phyloP scores from a whole-genome alignment of 768 basidiomycete genomes.

The Dioszegia aurantiaca region DNA sequence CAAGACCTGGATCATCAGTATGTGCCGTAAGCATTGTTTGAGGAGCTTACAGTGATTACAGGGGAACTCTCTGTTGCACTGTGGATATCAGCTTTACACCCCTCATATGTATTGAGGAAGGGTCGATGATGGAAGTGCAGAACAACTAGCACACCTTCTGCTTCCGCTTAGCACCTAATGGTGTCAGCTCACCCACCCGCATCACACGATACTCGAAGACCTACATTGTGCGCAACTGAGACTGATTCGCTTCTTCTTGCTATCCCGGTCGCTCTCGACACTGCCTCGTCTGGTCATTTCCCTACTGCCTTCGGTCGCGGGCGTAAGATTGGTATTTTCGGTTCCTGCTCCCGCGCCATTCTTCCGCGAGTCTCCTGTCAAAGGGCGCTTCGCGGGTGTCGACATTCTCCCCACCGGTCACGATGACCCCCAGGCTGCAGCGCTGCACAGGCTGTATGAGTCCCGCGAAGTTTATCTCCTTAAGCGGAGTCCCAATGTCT shows the following conservation, averaged over 20 bases:
- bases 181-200: background rate
- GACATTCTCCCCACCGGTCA: background rate
- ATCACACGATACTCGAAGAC: background rate
- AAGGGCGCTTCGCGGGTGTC: slow-evolving; percentile 2
- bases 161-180: slow-evolving; percentile 45
- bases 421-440: too few relatives aligned
- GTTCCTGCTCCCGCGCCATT: background rate
- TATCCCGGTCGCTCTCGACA: slow-evolving; percentile 14
- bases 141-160: slow-evolving; percentile 36
- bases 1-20: slow-evolving; percentile 28
- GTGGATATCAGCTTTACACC: slow-evolving; percentile 16
- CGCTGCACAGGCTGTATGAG: too few relatives aligned
- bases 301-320: background rate
- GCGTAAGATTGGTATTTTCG: background rate
- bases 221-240: slow-evolving; percentile 47
- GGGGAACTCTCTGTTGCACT: slow-evolving; percentile 51
- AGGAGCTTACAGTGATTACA: slow-evolving; percentile 49
- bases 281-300: slow-evolving; percentile 21
- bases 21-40: background rate
- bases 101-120: background rate
- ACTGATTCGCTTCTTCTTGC: slow-evolving; percentile 47
- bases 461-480: too few relatives aligned
- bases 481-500: too few relatives aligned
- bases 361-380: background rate
- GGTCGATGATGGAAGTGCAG: too few relatives aligned